phyloP scores from a whole-genome alignment of 2,329 filamentous ascomycete genomes.

The Phyllosticta capitalensis region DNA sequence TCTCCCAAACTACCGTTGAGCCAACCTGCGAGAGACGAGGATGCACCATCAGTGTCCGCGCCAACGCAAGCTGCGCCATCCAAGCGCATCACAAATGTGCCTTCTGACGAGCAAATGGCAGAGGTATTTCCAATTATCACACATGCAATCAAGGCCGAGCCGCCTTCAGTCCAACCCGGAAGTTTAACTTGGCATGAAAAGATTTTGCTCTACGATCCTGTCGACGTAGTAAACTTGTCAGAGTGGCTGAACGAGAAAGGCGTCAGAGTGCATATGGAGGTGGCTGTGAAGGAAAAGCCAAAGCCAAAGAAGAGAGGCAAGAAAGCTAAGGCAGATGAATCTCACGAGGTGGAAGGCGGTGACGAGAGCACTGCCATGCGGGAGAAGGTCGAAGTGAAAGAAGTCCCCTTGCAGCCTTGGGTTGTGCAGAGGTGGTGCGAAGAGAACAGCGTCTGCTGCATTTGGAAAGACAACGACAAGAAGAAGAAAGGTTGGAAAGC shows the following conservation, averaged over 20 bases:
- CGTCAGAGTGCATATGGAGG: constrained; percentile 43
- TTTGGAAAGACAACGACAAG: constrained; percentile 47
- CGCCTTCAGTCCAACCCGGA: constrained; percentile 30
- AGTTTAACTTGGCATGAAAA: constrained; percentile 74
- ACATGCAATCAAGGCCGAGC: constrained; percentile 35
- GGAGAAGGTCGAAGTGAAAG: constrained; percentile 23
- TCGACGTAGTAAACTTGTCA: constrained; percentile 77
- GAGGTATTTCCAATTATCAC: constrained; percentile 40
- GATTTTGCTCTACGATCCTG: constrained; percentile 87
- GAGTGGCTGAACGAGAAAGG: constrained; percentile 59
- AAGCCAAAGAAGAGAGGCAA: background rate
- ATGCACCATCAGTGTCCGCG: background rate
- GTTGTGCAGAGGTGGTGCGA: constrained; percentile 86
- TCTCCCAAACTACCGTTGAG: constrained; percentile 14
- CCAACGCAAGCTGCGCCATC: background rate
- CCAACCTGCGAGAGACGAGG: background rate
- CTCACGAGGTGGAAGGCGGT: constrained; percentile 52
- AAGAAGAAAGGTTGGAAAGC: constrained; percentile 11
- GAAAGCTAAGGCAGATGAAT: constrained; percentile 20
- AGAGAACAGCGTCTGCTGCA: constrained; percentile 69
- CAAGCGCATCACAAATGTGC: background rate
- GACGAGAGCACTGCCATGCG: background rate
- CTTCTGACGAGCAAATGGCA: background rate
- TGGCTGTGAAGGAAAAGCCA: constrained; percentile 21
- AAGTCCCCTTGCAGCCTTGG: constrained; percentile 20